These are phyloP conservation scores for Lentinus brumalis DNA, from an alignment of 768 basidiomycete genomes.

Conservation along the genomic window DNA sequence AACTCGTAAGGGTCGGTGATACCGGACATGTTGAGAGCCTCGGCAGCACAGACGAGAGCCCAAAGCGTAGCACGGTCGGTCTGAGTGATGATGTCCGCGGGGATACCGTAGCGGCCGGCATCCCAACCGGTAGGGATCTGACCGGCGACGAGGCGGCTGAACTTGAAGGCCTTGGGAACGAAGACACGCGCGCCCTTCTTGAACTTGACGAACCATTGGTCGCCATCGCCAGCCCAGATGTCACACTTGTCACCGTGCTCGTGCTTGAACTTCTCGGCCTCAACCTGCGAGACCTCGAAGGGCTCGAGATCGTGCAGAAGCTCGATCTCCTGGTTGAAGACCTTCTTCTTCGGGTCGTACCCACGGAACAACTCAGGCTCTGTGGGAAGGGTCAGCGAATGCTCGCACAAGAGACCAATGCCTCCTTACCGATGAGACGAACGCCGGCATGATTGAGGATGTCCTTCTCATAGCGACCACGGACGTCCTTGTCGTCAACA, in stretches of 20 bases:
- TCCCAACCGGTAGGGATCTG: constrained; percentile 98
- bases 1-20: constrained; percentile 98
- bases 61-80: constrained; percentile 92
- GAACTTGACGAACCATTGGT: constrained; percentile 98
- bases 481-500: constrained; percentile 97
- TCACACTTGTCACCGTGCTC: constrained; percentile 98
- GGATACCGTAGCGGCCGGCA: constrained; percentile 95
- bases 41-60: constrained; percentile 92
- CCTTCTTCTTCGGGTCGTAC: constrained; percentile 96
- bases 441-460: constrained; percentile 91
- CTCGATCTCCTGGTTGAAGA: constrained; percentile 96
- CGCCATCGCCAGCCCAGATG: constrained; percentile 87
- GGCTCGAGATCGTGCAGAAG: constrained; percentile 96
- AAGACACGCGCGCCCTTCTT: constrained; percentile 95
- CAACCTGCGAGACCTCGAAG: constrained; percentile 87
- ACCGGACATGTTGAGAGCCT: constrained; percentile 95
- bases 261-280: constrained; percentile 93
- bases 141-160: constrained; percentile 92
- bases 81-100: constrained; percentile 93
- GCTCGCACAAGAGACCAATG: not conserved
- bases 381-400: constrained; percentile 33
- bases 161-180: constrained; percentile 93
- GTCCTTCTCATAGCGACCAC: constrained; percentile 91
- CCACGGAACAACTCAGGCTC: constrained; percentile 98
- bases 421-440: constrained; percentile 82